Conservation (phyloP, 169 alveolate species). For the Cardiosporidium cionae region DNA sequence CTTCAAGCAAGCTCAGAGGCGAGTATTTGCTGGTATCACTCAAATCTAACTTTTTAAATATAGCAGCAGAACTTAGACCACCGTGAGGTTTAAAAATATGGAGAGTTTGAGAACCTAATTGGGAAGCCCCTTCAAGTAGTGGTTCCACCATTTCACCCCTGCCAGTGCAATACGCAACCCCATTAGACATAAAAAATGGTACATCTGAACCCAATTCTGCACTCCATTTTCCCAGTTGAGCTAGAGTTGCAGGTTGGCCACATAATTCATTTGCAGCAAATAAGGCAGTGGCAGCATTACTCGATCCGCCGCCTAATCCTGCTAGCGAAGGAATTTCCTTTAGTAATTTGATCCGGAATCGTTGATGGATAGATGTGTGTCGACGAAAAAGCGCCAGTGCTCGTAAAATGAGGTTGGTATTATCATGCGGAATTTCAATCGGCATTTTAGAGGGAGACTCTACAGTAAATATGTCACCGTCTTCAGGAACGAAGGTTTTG, state of each 20-base stretch:
- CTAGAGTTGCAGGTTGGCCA: background rate
- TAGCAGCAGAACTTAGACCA: background rate
- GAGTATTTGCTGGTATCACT: background rate
- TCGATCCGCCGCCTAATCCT: conserved; percentile 18
- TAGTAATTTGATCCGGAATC: background rate
- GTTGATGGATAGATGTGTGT: background rate
- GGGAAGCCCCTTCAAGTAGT: too few species aligned
- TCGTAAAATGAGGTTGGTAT: conserved; percentile 1
- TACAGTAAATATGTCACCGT: background rate
- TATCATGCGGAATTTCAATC: conserved; percentile 13
- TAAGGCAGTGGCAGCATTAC: conserved; percentile 21
- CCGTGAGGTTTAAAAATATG: background rate
- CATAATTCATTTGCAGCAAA: conserved; percentile 1
- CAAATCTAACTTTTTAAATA: background rate
- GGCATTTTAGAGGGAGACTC: background rate
- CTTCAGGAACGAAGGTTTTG: background rate
- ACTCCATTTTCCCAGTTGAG: background rate
- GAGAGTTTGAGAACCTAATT: too few species aligned
- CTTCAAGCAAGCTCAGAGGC: background rate
- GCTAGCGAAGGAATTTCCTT: conserved; percentile 9
- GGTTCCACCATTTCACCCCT: conserved; percentile 10
- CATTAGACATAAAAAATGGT: conserved; percentile 4
- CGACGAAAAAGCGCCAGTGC: conserved; percentile 9
- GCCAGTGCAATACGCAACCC: conserved; percentile 14
- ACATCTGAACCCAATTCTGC: conserved; percentile 6